Conservation (phyloP, 2,329 filamentous ascomycete species). For the Colletotrichum sp. region DNA sequence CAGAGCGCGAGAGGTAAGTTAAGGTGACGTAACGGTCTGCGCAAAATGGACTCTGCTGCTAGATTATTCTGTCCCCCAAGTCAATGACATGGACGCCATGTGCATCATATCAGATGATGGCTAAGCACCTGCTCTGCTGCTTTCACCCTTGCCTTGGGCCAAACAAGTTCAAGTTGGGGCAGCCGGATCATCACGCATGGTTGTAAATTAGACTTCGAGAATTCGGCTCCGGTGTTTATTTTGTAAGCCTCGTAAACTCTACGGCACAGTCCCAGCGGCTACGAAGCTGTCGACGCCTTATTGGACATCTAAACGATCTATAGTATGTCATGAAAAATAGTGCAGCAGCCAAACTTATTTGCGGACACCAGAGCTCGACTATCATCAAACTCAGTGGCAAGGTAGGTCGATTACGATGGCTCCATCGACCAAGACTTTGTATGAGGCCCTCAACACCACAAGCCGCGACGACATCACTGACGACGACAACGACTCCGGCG, state of each 20-base stretch:
- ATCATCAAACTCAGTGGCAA: accelerated
- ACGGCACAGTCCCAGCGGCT: neutral
- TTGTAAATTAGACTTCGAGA: neutral
- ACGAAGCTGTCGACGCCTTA: neutral
- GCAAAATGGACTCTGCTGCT: neutral
- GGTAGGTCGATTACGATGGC: neutral
- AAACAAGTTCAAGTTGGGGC: neutral
- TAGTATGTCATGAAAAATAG: neutral
- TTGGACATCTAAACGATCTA: neutral
- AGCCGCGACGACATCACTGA: neutral
- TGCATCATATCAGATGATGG: neutral
- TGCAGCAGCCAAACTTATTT: accelerated
- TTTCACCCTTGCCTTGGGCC: neutral
- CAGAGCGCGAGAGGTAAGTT: neutral
- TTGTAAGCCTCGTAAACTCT: neutral
- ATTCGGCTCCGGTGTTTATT: neutral
- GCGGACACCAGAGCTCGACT: neutral
- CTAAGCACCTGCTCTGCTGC: neutral
- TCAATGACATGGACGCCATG: neutral
- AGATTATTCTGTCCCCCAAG: neutral
- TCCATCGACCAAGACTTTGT: neutral
- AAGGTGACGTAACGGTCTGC: neutral
- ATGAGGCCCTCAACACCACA: neutral
- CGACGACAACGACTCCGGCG: neutral
- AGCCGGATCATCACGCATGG: neutral